Evolutionary conservation across 2,329 filamentous ascomycete species (phyloP).

Genomic region (Aspergillus tubingensis): DNA sequence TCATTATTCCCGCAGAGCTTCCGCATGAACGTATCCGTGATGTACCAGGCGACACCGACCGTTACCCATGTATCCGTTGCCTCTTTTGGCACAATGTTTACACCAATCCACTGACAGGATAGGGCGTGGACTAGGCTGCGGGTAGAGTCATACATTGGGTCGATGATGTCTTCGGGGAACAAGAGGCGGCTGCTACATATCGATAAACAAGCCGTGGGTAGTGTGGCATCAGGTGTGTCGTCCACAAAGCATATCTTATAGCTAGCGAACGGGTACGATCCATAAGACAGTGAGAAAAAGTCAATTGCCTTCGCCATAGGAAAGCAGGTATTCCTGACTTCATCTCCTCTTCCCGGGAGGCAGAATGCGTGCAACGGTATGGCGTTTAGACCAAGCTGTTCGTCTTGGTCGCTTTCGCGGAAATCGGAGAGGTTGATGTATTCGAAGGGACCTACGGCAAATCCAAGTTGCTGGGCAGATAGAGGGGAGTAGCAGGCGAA

Average conservation of each 20-base stretch:
- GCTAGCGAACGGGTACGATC: conserved; percentile 85
- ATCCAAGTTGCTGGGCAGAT: conserved; percentile 85
- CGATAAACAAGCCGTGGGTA: conserved; percentile 78
- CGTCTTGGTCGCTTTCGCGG: conserved; percentile 86
- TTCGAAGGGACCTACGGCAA: conserved; percentile 93
- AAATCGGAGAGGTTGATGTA: conserved; percentile 87
- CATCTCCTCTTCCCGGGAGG: conserved; percentile 76
- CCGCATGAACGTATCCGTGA: conserved; percentile 91
- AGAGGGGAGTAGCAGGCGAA: conserved; percentile 76
- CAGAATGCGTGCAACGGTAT: conserved; percentile 91
- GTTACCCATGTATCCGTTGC: conserved; percentile 84
- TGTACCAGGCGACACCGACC: conserved; percentile 87
- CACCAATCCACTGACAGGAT: conserved; percentile 90
- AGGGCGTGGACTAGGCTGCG: conserved; percentile 79
- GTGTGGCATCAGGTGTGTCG: conserved; percentile 74
- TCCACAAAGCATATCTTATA: conserved; percentile 96
- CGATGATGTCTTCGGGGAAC: conserved; percentile 80
- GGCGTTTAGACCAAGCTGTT: conserved; percentile 83
- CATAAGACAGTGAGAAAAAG: conserved; percentile 83
- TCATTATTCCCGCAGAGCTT: conserved; percentile 92
- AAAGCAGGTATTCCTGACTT: conserved; percentile 83
- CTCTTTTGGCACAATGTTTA: conserved; percentile 84
- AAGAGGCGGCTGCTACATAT: conserved; percentile 85
- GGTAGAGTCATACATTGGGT: conserved; percentile 79
- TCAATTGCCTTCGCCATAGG: conserved; percentile 86